Conservation (phyloP, 2,329 filamentous ascomycete genomes). For the Pseudocercospora eumusae region DNA sequence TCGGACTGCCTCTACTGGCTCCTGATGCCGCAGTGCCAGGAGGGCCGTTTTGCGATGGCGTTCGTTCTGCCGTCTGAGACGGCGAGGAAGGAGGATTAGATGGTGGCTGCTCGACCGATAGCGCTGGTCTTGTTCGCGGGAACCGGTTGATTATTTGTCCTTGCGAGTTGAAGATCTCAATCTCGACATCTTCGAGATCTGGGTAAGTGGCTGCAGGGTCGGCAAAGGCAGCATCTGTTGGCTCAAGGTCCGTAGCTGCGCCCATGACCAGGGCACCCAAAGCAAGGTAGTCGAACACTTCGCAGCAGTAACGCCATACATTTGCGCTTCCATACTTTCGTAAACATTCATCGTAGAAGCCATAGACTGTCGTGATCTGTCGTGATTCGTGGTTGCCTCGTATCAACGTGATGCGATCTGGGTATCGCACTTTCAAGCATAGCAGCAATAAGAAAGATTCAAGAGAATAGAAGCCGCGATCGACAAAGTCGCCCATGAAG, state of each 20-base stretch:
- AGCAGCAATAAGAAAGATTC: slow-evolving; percentile 95
- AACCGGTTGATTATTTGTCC: slow-evolving; percentile 77
- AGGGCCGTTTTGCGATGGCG: slow-evolving; percentile 56
- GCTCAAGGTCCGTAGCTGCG: slow-evolving; percentile 66
- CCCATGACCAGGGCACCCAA: slow-evolving; percentile 89
- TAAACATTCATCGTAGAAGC: slow-evolving; percentile 96
- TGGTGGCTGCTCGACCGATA: slow-evolving; percentile 28
- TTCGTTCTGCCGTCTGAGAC: slow-evolving; percentile 39
- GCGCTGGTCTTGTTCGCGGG: slow-evolving; percentile 48
- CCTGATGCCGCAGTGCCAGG: slow-evolving; percentile 79
- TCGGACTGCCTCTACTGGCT: slow-evolving; percentile 58
- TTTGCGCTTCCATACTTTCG: slow-evolving; percentile 96
- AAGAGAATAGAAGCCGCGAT: slow-evolving; percentile 95
- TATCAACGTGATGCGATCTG: slow-evolving; percentile 94
- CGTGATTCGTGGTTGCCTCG: slow-evolving; percentile 78
- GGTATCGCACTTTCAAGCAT: slow-evolving; percentile 95
- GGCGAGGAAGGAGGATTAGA: slow-evolving; percentile 43
- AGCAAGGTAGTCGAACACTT: slow-evolving; percentile 95
- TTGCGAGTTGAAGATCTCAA: slow-evolving; percentile 85
- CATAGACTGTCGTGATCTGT: slow-evolving; percentile 96
- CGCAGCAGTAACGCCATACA: slow-evolving; percentile 93
- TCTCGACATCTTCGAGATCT: slow-evolving; percentile 73
- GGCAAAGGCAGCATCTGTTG: slow-evolving; percentile 57
- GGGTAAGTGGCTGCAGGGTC: slow-evolving; percentile 53
- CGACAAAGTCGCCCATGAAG: slow-evolving; percentile 96